Conservation (phyloP, 495 filamentous ascomycete genomes). For the Elaphomyces granulatus region DNA sequence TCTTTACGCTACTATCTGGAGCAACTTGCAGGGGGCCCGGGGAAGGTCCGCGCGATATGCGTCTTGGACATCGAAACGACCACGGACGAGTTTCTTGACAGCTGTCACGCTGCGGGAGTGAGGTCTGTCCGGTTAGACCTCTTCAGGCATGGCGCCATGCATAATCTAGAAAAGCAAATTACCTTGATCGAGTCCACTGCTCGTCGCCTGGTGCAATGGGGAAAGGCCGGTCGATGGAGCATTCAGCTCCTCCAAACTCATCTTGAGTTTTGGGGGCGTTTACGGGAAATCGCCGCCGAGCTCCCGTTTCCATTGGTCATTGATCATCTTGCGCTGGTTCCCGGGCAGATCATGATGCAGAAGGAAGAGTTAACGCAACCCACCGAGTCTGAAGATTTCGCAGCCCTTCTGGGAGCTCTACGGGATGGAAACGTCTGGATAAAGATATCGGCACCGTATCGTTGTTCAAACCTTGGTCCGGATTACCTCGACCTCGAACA, state of each 20-base stretch:
- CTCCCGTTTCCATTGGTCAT: conserved; percentile 4
- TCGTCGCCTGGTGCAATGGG: conserved; percentile 1
- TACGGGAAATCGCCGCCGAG: not conserved
- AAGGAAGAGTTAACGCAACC: conserved; percentile 1
- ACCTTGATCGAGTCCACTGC: conserved; percentile 1
- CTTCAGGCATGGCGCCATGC: conserved; percentile 1
- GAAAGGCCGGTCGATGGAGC: conserved; percentile 1
- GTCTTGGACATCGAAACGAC: conserved; percentile 4
- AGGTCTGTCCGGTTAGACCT: conserved; percentile 4
- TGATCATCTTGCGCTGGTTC: conserved; percentile 6
- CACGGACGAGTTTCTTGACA: conserved; percentile 3
- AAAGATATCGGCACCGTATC: conserved; percentile 3
- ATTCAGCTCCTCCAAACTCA: conserved; percentile 3
- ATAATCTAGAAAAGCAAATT: conserved; percentile 1
- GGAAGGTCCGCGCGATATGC: conserved; percentile 2
- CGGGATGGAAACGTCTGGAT: conserved; percentile 4
- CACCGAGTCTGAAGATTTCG: not conserved
- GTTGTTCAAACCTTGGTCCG: conserved; percentile 3
- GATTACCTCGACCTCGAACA: conserved; percentile 1
- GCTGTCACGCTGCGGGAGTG: conserved; percentile 3
- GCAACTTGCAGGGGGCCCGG: not conserved
- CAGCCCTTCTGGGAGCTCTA: not conserved
- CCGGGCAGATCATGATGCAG: conserved; percentile 1
- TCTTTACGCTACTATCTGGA: conserved; percentile 2
- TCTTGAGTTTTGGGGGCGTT: conserved; percentile 2